A percentile compares a stretch with the other conserved stretches of the same genome.
phyloP scores from a whole-genome alignment of 129 eudicot genomes.

The Scalesia atractyloides region DNA sequence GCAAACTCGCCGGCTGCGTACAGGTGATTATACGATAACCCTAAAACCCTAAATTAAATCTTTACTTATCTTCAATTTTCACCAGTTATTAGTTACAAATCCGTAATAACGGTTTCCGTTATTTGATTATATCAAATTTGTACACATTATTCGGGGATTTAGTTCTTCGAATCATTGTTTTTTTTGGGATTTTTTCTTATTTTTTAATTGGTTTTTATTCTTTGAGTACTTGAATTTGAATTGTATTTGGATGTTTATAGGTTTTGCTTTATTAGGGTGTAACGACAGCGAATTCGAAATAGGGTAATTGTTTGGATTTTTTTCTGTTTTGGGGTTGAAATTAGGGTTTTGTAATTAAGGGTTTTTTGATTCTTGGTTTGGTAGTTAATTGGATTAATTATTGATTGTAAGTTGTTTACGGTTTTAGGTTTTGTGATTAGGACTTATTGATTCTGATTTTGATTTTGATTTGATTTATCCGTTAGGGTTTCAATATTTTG shows the following conservation, averaged over 20 bases:
- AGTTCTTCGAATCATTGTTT: not conserved
- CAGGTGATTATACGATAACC: conserved; percentile 19
- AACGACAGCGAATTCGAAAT: conserved; percentile 1
- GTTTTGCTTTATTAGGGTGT: conserved; percentile 30
- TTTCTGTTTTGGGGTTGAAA: not conserved
- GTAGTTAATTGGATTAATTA: not conserved
- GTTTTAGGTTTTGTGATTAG: conserved; percentile 17
- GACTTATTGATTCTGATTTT: not conserved
- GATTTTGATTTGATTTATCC: not conserved
- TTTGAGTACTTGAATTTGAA: conserved; percentile 3
- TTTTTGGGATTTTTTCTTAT: not conserved
- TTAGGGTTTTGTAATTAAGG: conserved; percentile 13
- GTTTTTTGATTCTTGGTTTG: not conserved
- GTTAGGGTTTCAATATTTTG: not conserved
- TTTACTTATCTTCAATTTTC: not conserved
- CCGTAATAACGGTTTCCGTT: not conserved
- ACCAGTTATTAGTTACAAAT: not conserved
- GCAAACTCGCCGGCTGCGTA: conserved; percentile 30
- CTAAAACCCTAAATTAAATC: not conserved
- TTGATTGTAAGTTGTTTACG: not conserved
- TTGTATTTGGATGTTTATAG: not conserved
- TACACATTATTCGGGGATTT: not conserved
- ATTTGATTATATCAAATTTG: conserved; percentile 8
- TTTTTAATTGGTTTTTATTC: not conserved
- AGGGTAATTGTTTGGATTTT: not conserved